Conservation (phyloP, 2,329 filamentous ascomycete genomes). For the Colletotrichum abscissum region DNA sequence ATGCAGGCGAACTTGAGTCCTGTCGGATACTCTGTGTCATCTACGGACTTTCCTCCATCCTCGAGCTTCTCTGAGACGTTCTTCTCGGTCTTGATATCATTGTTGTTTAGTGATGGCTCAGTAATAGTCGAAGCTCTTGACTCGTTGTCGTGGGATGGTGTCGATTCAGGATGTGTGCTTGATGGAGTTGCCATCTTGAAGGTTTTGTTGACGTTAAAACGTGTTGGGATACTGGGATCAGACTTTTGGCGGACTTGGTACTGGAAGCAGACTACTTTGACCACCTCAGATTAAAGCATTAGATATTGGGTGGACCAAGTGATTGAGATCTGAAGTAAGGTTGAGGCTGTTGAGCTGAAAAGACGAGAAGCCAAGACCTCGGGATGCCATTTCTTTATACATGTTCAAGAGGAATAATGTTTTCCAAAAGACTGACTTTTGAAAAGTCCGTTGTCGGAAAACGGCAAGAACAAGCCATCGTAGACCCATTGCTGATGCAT, state of each 20-base stretch:
- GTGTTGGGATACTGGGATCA: not conserved
- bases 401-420: not conserved
- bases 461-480: not conserved
- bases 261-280: not conserved
- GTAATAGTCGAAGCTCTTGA: not conserved
- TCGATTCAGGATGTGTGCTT: not conserved
- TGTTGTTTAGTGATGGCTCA: not conserved
- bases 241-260: not conserved
- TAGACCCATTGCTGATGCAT: not conserved
- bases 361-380: not conserved
- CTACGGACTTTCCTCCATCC: not conserved
- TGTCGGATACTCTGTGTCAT: not conserved
- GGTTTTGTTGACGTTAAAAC: not conserved
- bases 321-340: not conserved
- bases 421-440: not conserved
- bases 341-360: not conserved
- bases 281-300: not conserved
- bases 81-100: not conserved
- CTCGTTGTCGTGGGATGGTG: not conserved
- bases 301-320: not conserved
- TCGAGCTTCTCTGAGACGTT: not conserved
- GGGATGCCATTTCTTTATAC: not conserved
- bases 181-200: not conserved
- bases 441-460: not conserved
- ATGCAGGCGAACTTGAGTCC: slow-evolving; percentile 28